phyloP scores from a whole-genome alignment of 2,329 filamentous ascomycete genomes.

The Trichothecium sympodiale region DNA sequence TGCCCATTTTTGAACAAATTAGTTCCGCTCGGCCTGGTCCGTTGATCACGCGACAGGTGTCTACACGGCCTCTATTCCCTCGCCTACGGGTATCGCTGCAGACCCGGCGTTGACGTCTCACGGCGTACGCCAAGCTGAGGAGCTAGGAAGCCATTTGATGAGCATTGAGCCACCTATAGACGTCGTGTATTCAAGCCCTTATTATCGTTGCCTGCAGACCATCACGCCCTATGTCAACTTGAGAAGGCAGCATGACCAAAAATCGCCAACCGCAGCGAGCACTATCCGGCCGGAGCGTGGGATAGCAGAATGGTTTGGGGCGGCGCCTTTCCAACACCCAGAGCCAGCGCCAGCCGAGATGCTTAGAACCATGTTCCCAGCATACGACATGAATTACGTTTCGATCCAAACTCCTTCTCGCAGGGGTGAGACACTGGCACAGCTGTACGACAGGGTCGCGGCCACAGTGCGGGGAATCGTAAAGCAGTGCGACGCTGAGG shows the following conservation, averaged over 20 bases:
- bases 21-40: constrained; percentile 88
- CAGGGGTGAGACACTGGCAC: constrained; percentile 67
- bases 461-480: constrained; percentile 61
- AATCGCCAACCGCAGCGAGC: constrained; percentile 12
- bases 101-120: constrained; percentile 83
- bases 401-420: constrained; percentile 55
- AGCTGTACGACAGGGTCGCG: constrained; percentile 72
- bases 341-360: constrained; percentile 53
- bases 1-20: constrained; percentile 5
- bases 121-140: constrained; percentile 70
- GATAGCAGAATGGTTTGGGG: constrained; percentile 82
- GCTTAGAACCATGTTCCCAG: constrained; percentile 58
- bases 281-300: constrained; percentile 45
- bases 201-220: constrained; percentile 81
- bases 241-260: constrained; percentile 13
- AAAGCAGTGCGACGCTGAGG: constrained; percentile 57
- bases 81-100: constrained; percentile 77
- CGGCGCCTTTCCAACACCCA: constrained; percentile 77
- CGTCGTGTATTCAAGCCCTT: constrained; percentile 72
- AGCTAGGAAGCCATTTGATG: constrained; percentile 59
- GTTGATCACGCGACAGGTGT: constrained; percentile 71
- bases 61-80: constrained; percentile 62
- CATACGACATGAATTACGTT: constrained; percentile 44
- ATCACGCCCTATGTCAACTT: constrained; percentile 56
- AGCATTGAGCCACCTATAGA: constrained; percentile 57